A percentile compares a stretch with the other conserved stretches of the same genome.
Conservation (phyloP, 2,329 filamentous ascomycete species). For the Xylariaceae sp. region DNA sequence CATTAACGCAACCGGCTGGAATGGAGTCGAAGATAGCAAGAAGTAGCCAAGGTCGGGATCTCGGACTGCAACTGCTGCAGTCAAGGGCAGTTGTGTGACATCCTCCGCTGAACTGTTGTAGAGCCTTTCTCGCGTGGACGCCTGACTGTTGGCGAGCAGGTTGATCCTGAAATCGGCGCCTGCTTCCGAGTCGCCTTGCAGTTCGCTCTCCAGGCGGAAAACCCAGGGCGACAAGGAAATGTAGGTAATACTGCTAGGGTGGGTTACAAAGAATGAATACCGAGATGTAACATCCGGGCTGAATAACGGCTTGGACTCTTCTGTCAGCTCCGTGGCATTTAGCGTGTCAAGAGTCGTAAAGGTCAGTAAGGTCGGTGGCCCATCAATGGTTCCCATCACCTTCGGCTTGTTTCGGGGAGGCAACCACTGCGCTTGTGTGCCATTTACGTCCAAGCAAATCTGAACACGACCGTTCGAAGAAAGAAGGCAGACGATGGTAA, state of each 20-base stretch:
- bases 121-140: slow-evolving; percentile 50
- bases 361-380: slow-evolving; percentile 48
- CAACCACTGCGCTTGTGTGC: slow-evolving; percentile 62
- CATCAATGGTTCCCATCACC: slow-evolving; percentile 35
- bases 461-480: slow-evolving; percentile 57
- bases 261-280: slow-evolving; percentile 59
- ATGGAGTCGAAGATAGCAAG: slow-evolving; percentile 53
- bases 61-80: slow-evolving; percentile 49
- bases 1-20: slow-evolving; percentile 52
- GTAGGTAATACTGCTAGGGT: slow-evolving; percentile 55
- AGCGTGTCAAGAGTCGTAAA: slow-evolving; percentile 61
- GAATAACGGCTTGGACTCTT: slow-evolving; percentile 58
- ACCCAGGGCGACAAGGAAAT: slow-evolving; percentile 59
- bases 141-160: slow-evolving; percentile 54
- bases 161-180: slow-evolving; percentile 59
- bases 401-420: slow-evolving; percentile 51
- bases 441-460: slow-evolving; percentile 57
- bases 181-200: slow-evolving; percentile 50
- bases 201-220: slow-evolving; percentile 57
- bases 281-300: slow-evolving; percentile 56
- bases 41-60: slow-evolving; percentile 62
- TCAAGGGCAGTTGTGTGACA: slow-evolving; percentile 44
- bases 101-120: slow-evolving; percentile 47
- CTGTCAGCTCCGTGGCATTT: slow-evolving; percentile 47
- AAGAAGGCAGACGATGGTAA: slow-evolving; percentile 55